Conservation (phyloP, 2,329 filamentous ascomycete genomes). For the Rutstroemia sp. region DNA sequence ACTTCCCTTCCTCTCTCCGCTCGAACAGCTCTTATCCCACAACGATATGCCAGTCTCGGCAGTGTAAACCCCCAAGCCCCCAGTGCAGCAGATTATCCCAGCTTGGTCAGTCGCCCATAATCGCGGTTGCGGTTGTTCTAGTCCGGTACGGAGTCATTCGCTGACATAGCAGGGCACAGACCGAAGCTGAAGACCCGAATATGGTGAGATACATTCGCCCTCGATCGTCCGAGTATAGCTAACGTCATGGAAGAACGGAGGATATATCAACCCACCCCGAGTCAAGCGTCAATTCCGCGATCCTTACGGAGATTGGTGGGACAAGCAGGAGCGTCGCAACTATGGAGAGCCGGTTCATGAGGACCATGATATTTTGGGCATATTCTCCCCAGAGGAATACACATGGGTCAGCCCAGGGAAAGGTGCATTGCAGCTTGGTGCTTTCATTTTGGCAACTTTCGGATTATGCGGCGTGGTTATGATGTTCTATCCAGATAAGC, state of each 20-base stretch:
- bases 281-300: slow-evolving; percentile 90
- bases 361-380: slow-evolving; percentile 86
- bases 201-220: slow-evolving; percentile 45
- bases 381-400: slow-evolving; percentile 86
- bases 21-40: slow-evolving; percentile 47
- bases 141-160: not conserved
- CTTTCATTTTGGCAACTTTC: slow-evolving; percentile 57
- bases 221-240: slow-evolving; percentile 7
- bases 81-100: slow-evolving; percentile 21
- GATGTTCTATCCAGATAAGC: slow-evolving; percentile 63
- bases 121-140: not conserved
- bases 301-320: slow-evolving; percentile 91
- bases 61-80: not conserved
- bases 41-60: slow-evolving; percentile 33
- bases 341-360: slow-evolving; percentile 95
- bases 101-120: slow-evolving; percentile 20
- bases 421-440: slow-evolving; percentile 59
- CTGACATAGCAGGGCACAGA: slow-evolving; percentile 23
- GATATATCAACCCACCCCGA: slow-evolving; percentile 69
- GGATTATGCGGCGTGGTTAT: slow-evolving; percentile 61
- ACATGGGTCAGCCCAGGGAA: slow-evolving; percentile 69
- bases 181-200: slow-evolving; percentile 56
- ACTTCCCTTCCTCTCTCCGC: slow-evolving; percentile 39
- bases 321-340: slow-evolving; percentile 94
- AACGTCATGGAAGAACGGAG: slow-evolving; percentile 57